phyloP scores from a whole-genome alignment of 1,139 yeast species.

The Geotrichum histeridarum region DNA sequence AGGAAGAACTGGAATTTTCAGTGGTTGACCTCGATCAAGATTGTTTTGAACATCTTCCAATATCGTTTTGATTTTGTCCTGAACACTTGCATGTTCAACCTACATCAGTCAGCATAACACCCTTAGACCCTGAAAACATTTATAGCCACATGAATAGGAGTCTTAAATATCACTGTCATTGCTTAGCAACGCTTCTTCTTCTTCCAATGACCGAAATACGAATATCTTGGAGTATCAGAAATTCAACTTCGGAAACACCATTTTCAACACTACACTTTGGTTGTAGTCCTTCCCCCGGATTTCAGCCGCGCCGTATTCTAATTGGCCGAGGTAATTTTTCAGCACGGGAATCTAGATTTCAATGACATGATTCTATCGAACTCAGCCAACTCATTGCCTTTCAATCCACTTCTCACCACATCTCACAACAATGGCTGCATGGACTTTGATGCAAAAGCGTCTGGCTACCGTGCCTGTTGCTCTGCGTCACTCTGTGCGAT shows the following conservation, averaged over 20 bases:
- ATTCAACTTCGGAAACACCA: no score
- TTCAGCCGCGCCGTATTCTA: not conserved
- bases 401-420: no score
- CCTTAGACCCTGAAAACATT: not conserved
- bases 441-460: no score
- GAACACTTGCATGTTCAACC: not conserved
- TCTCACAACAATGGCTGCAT: no score
- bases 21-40: not conserved
- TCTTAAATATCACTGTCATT: slow-evolving; percentile 1
- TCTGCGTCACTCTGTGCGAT: not conserved
- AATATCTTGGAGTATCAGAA: no score
- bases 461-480: not conserved
- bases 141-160: slow-evolving; percentile 3
- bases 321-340: not conserved
- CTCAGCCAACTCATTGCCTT: no score
- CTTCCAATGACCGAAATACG: no score
- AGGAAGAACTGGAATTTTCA: not conserved
- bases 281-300: not conserved
- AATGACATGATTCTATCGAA: no score
- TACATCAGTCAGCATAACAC: not conserved
- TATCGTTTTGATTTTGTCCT: slow-evolving; percentile 5
- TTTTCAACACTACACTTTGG: no score
- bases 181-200: not conserved
- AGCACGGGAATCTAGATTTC: not conserved
- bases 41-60: not conserved